Conservation (phyloP, 2,329 filamentous ascomycete genomes). For the Talaromyces sp. region DNA sequence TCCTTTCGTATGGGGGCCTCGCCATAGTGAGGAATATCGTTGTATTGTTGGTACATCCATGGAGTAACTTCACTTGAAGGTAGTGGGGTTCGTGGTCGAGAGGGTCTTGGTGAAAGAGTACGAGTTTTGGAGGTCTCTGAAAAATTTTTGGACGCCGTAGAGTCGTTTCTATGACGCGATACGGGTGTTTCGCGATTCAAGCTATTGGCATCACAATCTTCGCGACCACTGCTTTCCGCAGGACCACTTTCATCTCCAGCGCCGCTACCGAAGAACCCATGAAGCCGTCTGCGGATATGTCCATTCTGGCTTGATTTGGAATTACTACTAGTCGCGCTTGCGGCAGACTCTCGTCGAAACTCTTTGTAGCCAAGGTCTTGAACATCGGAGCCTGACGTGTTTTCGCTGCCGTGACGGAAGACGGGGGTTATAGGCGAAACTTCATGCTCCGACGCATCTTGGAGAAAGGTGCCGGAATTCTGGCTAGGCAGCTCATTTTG, state of each 20-base stretch:
- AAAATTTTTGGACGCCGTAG: conserved; percentile 65
- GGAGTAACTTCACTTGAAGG: conserved; percentile 92
- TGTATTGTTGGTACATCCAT: conserved; percentile 78
- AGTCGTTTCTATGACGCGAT: conserved; percentile 76
- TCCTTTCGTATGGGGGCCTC: conserved; percentile 72
- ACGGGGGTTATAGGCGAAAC: conserved; percentile 64
- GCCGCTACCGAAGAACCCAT: conserved; percentile 90
- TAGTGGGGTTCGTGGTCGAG: conserved; percentile 77
- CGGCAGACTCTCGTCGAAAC: conserved; percentile 78
- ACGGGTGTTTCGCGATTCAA: conserved; percentile 51
- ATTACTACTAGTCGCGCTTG: conserved; percentile 82
- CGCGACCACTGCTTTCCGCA: conserved; percentile 53
- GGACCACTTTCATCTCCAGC: conserved; percentile 82
- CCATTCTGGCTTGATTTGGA: conserved; percentile 71
- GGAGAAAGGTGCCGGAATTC: conserved; percentile 36
- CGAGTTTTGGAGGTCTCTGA: conserved; percentile 42
- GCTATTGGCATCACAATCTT: conserved; percentile 71
- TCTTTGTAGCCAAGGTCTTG: conserved; percentile 62
- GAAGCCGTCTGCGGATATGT: conserved; percentile 72
- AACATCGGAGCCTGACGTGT: conserved; percentile 56
- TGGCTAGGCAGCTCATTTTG: conserved; percentile 22
- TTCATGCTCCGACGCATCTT: conserved; percentile 39
- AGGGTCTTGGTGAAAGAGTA: conserved; percentile 69
- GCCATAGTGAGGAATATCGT: conserved; percentile 74
- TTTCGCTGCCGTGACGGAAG: conserved; percentile 58